Evolutionary conservation across 1,139 yeast genomes (phyloP), one percentile per base, ranked within the genome.

Genomic region (Yamadazyma atlantica): DNA sequence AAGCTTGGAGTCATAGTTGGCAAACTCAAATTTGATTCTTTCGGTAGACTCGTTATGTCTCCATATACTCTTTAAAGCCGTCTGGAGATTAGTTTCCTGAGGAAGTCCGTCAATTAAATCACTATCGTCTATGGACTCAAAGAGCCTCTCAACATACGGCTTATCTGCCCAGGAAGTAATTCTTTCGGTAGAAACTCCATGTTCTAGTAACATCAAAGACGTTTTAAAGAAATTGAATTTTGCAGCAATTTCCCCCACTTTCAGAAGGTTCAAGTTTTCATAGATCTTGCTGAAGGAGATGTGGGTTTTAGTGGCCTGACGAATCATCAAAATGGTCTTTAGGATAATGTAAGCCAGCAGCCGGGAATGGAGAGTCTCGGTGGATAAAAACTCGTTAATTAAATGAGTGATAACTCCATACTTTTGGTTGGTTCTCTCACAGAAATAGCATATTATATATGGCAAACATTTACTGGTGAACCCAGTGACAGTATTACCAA

Each of bases 21-120:
- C 89, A 50, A 80, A 78, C 36, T 69, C 74, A 45, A 76, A 78
- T 54, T 73, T 65, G 33, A 84, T 62, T 12, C 60, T 60, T 44
- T 71, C 73, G 2, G 69, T 42, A 28, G 67, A 54, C 43, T 68
- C 58, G 12, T 63, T 58, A 5, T 61, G 58, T 29, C 61, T 53
- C 23, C 63, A 64, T 3, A 78, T 57, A 24, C 71, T 60, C 6
- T 61, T 54, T 10, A 80, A 51, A 0, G 85, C 82, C 38, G 71
- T 71, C 0, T 66, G 66, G 8, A 86, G 53, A 0, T 80, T 64
- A 0, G 83, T 73, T 17, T 71, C 67, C 12, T 75, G 69, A 0
- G 88, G 88, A 7, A 85, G 58, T 0, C 94, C 94, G 47, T 70
- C 69, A 2, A 73, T 51, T 29, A 85, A 58, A 52, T 87, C 95